Evolutionary conservation across 306 rosid species (phyloP).

Genomic region (Lathyrus oleraceus): DNA sequence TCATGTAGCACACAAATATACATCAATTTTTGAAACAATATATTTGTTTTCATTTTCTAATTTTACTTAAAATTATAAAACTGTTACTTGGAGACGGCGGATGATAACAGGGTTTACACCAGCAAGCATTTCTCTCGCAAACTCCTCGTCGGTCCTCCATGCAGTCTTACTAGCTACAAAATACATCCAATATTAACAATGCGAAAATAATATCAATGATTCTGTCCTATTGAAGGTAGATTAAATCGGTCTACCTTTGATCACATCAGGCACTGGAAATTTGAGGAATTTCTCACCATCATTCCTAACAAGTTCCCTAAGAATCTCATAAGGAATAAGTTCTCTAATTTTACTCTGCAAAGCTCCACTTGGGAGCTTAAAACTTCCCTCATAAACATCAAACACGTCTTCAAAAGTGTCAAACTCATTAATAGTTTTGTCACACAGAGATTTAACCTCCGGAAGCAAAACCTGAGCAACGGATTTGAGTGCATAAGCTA

Average conservation of each 20-base stretch:
- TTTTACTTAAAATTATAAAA: not conserved
- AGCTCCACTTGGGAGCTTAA: conserved; percentile 57
- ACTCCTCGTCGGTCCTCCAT: conserved; percentile 93
- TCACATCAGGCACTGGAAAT: conserved; percentile 82
- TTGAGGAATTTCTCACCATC: conserved; percentile 86
- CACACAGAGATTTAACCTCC: conserved; percentile 64
- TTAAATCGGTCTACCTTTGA: conserved; percentile 55
- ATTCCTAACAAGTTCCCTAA: conserved; percentile 68
- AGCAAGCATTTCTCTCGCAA: conserved; percentile 90
- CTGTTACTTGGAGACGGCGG: conserved; percentile 53
- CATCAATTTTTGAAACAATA: not conserved
- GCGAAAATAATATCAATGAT: not conserved
- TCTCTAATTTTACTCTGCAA: conserved; percentile 50
- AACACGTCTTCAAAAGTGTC: conserved; percentile 69
- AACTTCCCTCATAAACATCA: conserved; percentile 63
- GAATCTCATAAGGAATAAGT: conserved; percentile 69
- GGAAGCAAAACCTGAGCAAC: conserved; percentile 67
- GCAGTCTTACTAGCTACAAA: conserved; percentile 67
- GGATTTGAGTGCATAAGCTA: conserved; percentile 77
- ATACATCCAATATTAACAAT: not conserved
- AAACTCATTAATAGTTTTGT: conserved; percentile 82
- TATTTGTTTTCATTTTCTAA: not conserved
- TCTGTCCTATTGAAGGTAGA: not conserved
- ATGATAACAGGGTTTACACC: conserved; percentile 94
- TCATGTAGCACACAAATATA: conserved; percentile 27